phyloP scores from a whole-genome alignment of 2,329 filamentous ascomycete species.

The Aspergillus arachidicola region DNA sequence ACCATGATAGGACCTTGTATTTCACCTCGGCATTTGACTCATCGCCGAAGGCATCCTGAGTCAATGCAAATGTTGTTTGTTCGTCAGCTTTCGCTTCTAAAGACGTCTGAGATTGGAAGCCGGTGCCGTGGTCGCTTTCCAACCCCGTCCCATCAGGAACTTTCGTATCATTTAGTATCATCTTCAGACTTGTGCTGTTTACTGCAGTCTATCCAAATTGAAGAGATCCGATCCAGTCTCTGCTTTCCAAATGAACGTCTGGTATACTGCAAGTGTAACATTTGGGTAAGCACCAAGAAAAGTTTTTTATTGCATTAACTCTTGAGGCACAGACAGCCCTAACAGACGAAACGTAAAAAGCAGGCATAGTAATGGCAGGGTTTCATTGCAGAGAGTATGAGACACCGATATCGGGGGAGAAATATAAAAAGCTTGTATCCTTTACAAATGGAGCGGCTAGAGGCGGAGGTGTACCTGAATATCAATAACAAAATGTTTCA shows the following conservation, averaged over 20 bases:
- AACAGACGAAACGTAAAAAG: background rate
- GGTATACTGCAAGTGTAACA: background rate
- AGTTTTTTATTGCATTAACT: background rate
- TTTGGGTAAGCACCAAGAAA: background rate
- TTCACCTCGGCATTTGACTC: constrained; percentile 43
- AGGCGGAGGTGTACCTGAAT: background rate
- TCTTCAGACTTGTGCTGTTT: background rate
- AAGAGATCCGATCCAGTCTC: background rate
- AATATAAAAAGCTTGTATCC: background rate
- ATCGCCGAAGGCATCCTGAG: constrained; percentile 34
- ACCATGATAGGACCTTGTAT: constrained; percentile 52
- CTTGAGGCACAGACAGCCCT: background rate
- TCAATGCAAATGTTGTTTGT: background rate
- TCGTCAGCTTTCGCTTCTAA: background rate
- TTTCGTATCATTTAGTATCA: background rate
- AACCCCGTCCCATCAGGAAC: background rate
- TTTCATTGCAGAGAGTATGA: background rate
- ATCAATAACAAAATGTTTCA: background rate
- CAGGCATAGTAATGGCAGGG: background rate
- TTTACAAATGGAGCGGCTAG: background rate
- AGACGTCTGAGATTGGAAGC: background rate
- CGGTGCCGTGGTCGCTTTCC: background rate
- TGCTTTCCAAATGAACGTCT: background rate
- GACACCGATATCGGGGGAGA: background rate
- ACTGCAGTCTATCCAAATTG: background rate